phyloP scores from a whole-genome alignment of 2,329 filamentous ascomycete species.

The Dothiorella sarmentorum region DNA sequence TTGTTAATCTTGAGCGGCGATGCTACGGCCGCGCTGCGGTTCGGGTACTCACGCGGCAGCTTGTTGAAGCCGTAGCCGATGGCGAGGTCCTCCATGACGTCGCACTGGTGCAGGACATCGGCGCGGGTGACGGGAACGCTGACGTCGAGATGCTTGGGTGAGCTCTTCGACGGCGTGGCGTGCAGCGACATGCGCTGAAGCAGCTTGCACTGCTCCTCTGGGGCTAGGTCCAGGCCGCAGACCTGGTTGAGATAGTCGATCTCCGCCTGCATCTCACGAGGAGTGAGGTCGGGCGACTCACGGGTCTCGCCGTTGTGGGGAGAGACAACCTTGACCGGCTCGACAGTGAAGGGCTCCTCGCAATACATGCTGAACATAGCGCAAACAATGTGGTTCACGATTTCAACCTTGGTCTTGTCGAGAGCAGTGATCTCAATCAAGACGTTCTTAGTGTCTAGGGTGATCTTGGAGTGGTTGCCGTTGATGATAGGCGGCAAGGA shows the following conservation, averaged over 20 bases:
- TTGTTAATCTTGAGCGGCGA: slow-evolving; percentile 91
- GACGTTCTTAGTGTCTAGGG: slow-evolving; percentile 82
- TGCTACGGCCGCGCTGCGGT: slow-evolving; percentile 80
- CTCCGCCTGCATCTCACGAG: slow-evolving; percentile 74
- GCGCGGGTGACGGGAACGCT: slow-evolving; percentile 84
- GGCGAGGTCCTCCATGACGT: slow-evolving; percentile 97
- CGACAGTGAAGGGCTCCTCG: slow-evolving; percentile 79
- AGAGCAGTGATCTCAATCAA: slow-evolving; percentile 97
- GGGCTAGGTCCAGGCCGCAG: slow-evolving; percentile 74
- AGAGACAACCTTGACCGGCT: slow-evolving; percentile 89
- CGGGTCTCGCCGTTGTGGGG: slow-evolving; percentile 84
- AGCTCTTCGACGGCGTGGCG: slow-evolving; percentile 69
- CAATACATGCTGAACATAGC: slow-evolving; percentile 97
- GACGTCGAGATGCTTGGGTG: slow-evolving; percentile 71
- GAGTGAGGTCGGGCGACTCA: slow-evolving; percentile 75
- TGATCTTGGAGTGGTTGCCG: slow-evolving; percentile 94
- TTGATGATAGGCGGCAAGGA: slow-evolving; percentile 98
- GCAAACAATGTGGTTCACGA: slow-evolving; percentile 92
- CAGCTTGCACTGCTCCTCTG: slow-evolving; percentile 72
- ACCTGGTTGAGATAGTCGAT: slow-evolving; percentile 92
- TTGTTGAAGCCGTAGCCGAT: slow-evolving; percentile 98
- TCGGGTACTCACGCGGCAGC: slow-evolving; percentile 81
- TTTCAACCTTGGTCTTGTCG: slow-evolving; percentile 92
- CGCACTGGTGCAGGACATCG: slow-evolving; percentile 92
- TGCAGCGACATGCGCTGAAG: slow-evolving; percentile 84